Evolutionary conservation across 1,139 yeast species (phyloP).

Genomic region (Debaryomyces sp.): DNA sequence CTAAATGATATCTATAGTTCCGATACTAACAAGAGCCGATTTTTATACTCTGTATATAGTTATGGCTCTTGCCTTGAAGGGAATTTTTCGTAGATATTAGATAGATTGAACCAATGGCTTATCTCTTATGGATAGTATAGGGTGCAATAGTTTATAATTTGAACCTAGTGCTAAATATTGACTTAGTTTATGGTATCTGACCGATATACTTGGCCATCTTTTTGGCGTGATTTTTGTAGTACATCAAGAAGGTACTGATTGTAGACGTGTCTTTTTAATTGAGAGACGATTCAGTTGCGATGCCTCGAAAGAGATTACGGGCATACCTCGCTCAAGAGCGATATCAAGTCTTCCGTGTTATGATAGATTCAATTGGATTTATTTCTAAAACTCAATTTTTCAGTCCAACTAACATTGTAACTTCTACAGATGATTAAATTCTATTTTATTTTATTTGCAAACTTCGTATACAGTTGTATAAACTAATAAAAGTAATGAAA

Average conservation of each 20-base stretch:
- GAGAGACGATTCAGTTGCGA: neutral
- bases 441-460: constrained; percentile 4
- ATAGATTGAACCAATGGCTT: neutral
- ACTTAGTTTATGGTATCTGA: neutral
- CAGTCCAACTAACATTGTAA: neutral
- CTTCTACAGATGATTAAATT: neutral
- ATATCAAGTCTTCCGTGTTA: neutral
- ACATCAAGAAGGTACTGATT: too few relatives aligned
- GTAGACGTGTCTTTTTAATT: neutral
- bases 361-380: neutral
- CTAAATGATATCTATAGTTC: neutral
- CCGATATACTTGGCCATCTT: neutral
- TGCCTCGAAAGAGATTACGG: neutral
- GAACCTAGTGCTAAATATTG: neutral
- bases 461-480: constrained; percentile 5
- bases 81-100: too few relatives aligned
- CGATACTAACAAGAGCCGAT: neutral
- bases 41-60: too few relatives aligned
- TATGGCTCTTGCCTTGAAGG: too few relatives aligned
- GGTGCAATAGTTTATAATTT: too few relatives aligned
- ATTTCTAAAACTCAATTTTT: too few relatives aligned
- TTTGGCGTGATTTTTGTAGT: neutral
- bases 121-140: neutral
- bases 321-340: neutral
- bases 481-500: constrained; percentile 2